Evolutionary conservation across 768 basidiomycete species (phyloP), one percentile per base, ranked within the genome.

Genomic region (Coprinopsis marcescibilis): DNA sequence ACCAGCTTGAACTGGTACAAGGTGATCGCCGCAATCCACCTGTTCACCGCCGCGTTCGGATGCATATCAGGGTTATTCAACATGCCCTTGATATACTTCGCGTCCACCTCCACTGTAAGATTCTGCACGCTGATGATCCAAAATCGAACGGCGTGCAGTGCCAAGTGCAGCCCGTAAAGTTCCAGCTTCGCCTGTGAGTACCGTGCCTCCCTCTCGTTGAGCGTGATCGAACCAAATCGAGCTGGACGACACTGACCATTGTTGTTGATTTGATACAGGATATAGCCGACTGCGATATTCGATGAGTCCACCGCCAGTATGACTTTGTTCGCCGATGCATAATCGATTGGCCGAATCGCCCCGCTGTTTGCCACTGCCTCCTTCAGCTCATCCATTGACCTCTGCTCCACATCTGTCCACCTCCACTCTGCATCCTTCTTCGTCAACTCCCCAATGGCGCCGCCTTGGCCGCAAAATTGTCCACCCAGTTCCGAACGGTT

Each of bases 11-110:
- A 69, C 15, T 60, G 38, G 45, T 69, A 65, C 12, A 69, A 45
- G 0, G 65, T 55, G 12, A 75, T 71, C 1, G 53, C 62, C 0
- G 62, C 60, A 26, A 75, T 69, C 73, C 73, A 75, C 6, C 65
- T 40, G 34, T 73, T 74, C 2, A 71, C 60, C 0, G 62, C 50
- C 2, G 65, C 60, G 29, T 60, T 68, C 0, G 69, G 70, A 2
- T 65, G 60, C 0, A 67, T 49, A 20, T 69, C 66, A 0, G 67
- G 69, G 25, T 69, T 65, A 21, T 65, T 65, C 0, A 72, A 43
- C 68, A 71, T 72, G 0, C 64, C 64, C 30, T 62, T 62, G 13
- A 68, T 57, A 35, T 61, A 68, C 13, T 59, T 60, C 0, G 63
- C 58, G 24, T 68, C 61, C 0, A 61, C 54, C 25, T 69, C 65